phyloP scores from a whole-genome alignment of 2,329 filamentous ascomycete genomes.

The Periconia macrospinosa region DNA sequence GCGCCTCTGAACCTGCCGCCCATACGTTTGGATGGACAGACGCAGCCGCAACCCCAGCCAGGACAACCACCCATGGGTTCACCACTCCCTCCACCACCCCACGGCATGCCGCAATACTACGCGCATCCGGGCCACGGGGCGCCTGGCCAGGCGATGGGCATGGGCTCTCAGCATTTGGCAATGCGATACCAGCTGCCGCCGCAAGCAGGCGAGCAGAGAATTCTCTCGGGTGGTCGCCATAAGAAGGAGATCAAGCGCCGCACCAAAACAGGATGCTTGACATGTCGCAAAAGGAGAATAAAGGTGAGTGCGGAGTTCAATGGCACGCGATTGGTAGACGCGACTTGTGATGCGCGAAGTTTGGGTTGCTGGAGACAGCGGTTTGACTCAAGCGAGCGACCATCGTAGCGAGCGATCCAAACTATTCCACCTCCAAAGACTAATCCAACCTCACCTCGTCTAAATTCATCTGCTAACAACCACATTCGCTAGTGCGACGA shows the following conservation, averaged over 20 bases:
- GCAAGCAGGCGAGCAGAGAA: conserved; percentile 49
- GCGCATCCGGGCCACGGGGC: conserved; percentile 43
- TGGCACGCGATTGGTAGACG: conserved; percentile 27
- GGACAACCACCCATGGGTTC: conserved; percentile 53
- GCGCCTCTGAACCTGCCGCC: conserved; percentile 54
- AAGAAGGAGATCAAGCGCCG: conserved; percentile 76
- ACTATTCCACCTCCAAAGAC: conserved; percentile 26
- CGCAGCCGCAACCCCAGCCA: conserved; percentile 30
- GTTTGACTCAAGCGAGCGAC: conserved; percentile 39
- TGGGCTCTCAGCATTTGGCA: conserved; percentile 49
- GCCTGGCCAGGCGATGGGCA: conserved; percentile 54
- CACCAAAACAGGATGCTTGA: conserved; percentile 72
- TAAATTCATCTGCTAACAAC: conserved; percentile 26
- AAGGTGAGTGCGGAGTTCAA: conserved; percentile 58
- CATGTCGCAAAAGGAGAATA: conserved; percentile 64
- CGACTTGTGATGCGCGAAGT: conserved; percentile 26
- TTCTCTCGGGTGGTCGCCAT: conserved; percentile 65
- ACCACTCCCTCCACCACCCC: conserved; percentile 56
- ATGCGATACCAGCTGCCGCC: conserved; percentile 59
- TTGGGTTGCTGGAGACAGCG: conserved; percentile 18
- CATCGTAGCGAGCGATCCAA: conserved; percentile 40
- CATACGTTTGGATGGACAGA: conserved; percentile 52
- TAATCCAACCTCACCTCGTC: conserved; percentile 34
- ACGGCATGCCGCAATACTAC: conserved; percentile 57
- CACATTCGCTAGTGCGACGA: conserved; percentile 79